Evolutionary conservation across 768 basidiomycete genomes (phyloP).

Genomic region (Arthromyces matolae): DNA sequence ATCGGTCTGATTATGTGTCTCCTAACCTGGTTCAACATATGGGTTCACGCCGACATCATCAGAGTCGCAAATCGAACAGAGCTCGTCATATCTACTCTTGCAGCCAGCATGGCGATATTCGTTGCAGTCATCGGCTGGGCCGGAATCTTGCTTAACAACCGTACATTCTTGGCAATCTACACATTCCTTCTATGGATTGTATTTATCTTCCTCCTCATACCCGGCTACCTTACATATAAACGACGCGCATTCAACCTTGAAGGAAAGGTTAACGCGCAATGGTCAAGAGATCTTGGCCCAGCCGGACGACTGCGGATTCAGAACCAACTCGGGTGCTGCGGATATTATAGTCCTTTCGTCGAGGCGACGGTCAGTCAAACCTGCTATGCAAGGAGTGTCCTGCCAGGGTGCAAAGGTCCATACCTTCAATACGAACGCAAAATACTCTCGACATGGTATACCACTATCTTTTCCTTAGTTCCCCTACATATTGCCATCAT

Average conservation of each 20-base stretch:
- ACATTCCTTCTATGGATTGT: constrained; percentile 74
- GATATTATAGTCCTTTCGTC: constrained; percentile 76
- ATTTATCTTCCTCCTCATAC: constrained; percentile 65
- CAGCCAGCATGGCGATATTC: constrained; percentile 53
- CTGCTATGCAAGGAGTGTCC: constrained; percentile 67
- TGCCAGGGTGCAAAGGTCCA: constrained; percentile 70
- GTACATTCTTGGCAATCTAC: constrained; percentile 75
- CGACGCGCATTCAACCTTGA: constrained; percentile 73
- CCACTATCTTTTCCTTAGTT: constrained; percentile 58
- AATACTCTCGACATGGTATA: constrained; percentile 64
- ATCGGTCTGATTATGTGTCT: constrained; percentile 61
- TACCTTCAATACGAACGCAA: constrained; percentile 56
- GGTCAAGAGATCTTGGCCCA: constrained; percentile 61
- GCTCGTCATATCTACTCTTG: constrained; percentile 68
- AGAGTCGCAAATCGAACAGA: constrained; percentile 66
- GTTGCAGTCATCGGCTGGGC: constrained; percentile 75
- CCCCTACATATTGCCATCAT: constrained; percentile 67
- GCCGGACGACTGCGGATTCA: constrained; percentile 65
- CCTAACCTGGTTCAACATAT: constrained; percentile 76
- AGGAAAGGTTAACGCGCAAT: constrained; percentile 76
- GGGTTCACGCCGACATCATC: constrained; percentile 64
- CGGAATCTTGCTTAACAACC: constrained; percentile 81
- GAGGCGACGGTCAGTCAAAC: constrained; percentile 73
- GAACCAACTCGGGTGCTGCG: constrained; percentile 74
- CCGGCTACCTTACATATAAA: constrained; percentile 80